Evolutionary conservation across 306 rosid species (phyloP).

Genomic region (Urtica urens): DNA sequence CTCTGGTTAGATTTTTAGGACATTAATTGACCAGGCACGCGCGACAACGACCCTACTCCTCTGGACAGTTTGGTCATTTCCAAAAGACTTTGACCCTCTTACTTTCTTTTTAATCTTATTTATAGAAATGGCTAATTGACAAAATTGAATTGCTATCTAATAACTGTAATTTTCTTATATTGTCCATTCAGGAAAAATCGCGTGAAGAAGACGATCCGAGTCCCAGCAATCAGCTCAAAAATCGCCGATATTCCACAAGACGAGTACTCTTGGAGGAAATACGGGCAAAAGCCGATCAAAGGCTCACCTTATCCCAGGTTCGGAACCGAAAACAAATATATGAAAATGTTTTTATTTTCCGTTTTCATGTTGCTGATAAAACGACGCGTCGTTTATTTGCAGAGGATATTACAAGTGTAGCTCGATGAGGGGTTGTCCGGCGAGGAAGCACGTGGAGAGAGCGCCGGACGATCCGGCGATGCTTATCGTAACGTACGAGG

Average conservation of each 20-base stretch:
- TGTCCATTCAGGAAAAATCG: slow-evolving; percentile 56
- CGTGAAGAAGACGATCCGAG: slow-evolving; percentile 53
- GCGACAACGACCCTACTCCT: slow-evolving; percentile 34
- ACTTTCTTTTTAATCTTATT: background rate
- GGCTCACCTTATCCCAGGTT: slow-evolving; percentile 86
- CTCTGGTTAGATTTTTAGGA: slow-evolving; percentile 17
- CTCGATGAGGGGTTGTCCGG: slow-evolving; percentile 68
- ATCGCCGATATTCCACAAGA: slow-evolving; percentile 88
- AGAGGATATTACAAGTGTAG: slow-evolving; percentile 89
- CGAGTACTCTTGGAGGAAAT: slow-evolving; percentile 87
- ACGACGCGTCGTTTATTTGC: background rate
- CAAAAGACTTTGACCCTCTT: slow-evolving; percentile 4
- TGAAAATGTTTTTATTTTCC: background rate
- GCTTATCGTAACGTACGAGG: slow-evolving; percentile 85
- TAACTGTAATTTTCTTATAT: no score
- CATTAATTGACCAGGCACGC: slow-evolving; percentile 25
- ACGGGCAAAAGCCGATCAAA: slow-evolving; percentile 91
- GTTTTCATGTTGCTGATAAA: background rate
- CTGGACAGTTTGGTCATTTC: slow-evolving; percentile 4
- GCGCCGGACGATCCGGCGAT: slow-evolving; percentile 64
- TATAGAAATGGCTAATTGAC: no score
- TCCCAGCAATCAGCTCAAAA: slow-evolving; percentile 76
- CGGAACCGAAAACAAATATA: no score
- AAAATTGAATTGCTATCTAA: no score
- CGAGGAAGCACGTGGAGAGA: slow-evolving; percentile 89